These are phyloP conservation scores for Candida stauntonica DNA, from an alignment of 805 yeast genomes.

Conservation along the genomic window DNA sequence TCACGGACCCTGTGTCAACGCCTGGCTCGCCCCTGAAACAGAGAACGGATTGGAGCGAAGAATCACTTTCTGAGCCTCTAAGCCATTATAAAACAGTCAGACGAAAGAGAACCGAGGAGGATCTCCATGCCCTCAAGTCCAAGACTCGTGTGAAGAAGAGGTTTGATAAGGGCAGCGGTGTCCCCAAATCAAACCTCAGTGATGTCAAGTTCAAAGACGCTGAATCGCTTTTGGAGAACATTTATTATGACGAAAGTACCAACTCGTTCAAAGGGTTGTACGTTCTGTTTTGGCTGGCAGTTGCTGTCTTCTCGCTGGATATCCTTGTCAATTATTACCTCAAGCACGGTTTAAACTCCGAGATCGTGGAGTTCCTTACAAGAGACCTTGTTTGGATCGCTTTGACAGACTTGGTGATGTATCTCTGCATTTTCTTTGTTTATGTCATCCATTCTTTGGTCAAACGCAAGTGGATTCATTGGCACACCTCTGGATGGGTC, in stretches of 20 bases:
- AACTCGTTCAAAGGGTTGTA: slow-evolving; percentile 69
- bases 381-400: slow-evolving; percentile 66
- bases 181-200: slow-evolving; percentile 24
- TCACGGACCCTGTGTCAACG: too few relatives aligned
- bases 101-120: slow-evolving; percentile 17
- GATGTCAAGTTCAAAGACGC: slow-evolving; percentile 23
- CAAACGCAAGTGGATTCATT: slow-evolving; percentile 40
- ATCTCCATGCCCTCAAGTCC: slow-evolving; percentile 19
- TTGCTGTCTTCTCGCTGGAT: slow-evolving; percentile 37
- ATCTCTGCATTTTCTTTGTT: slow-evolving; percentile 57
- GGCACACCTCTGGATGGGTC: slow-evolving; percentile 65
- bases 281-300: slow-evolving; percentile 72
- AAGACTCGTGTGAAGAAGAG: slow-evolving; percentile 16
- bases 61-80: background rate
- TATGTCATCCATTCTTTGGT: slow-evolving; percentile 56
- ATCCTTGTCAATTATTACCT: slow-evolving; percentile 50
- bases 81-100: slow-evolving; percentile 1
- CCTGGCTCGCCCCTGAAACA: too few relatives aligned
- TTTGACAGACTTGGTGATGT: slow-evolving; percentile 71
- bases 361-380: slow-evolving; percentile 52
- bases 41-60: background rate
- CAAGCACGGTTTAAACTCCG: slow-evolving; percentile 44
- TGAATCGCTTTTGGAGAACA: slow-evolving; percentile 24
- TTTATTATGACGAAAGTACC: slow-evolving; percentile 2
- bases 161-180: slow-evolving; percentile 22